These are phyloP conservation scores for Kurtzmaniella cleridarum DNA, from an alignment of 805 yeast species.

Conservation along the genomic window DNA sequence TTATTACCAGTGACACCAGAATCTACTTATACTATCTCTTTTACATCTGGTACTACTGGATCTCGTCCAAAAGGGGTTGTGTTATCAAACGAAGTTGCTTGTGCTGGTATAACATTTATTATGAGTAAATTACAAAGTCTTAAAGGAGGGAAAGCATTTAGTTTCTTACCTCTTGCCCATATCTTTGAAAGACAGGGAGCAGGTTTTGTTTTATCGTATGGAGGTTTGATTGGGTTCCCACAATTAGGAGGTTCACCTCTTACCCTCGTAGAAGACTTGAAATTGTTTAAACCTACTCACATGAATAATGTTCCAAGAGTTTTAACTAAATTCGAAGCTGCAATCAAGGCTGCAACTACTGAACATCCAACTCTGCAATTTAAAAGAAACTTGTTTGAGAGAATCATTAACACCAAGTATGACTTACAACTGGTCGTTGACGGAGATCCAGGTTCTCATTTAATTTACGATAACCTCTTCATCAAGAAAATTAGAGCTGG, in stretches of 20 bases:
- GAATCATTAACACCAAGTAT: conserved; percentile 16
- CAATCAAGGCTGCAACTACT: conserved; percentile 18
- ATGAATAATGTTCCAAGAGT: conserved; percentile 35
- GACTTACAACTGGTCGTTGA: conserved; percentile 30
- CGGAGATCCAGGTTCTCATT: conserved; percentile 30
- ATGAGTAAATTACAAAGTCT: conserved; percentile 22
- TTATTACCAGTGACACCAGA: conserved; percentile 46
- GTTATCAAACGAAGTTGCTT: conserved; percentile 45
- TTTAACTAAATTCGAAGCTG: conserved; percentile 28
- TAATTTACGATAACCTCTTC: conserved; percentile 27
- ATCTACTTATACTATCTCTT: conserved; percentile 52
- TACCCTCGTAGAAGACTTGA: conserved; percentile 24
- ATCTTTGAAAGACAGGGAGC: conserved; percentile 48
- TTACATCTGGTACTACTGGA: conserved; percentile 76
- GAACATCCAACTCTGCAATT: conserved; percentile 5
- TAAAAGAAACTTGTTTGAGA: conserved; percentile 15
- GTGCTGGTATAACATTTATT: conserved; percentile 40
- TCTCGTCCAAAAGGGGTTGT: conserved; percentile 64
- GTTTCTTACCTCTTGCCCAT: conserved; percentile 56
- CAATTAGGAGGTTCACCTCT: conserved; percentile 18
- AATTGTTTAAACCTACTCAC: conserved; percentile 21
- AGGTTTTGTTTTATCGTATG: conserved; percentile 40
- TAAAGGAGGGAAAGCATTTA: conserved; percentile 20
- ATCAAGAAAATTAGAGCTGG: conserved; percentile 33
- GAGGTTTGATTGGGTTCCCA: conserved; percentile 51